A percentile compares a stretch with the other conserved stretches of the same genome.
phyloP scores from a whole-genome alignment of 1,284 basidiomycete genomes.

The Ustilago xerochloae region DNA sequence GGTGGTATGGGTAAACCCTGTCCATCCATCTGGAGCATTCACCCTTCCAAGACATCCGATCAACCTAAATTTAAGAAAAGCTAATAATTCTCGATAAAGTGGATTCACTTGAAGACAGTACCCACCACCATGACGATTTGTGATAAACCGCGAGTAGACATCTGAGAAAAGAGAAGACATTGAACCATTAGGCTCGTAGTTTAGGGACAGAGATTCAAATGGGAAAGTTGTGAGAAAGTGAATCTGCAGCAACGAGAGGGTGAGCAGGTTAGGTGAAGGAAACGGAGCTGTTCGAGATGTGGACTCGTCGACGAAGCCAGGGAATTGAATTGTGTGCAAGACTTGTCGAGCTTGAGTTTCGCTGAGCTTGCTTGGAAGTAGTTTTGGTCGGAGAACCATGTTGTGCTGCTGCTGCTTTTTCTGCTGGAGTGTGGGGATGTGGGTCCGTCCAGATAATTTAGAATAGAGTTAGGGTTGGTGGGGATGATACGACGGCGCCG shows the following conservation, averaged over 20 bases:
- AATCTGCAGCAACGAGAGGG: constrained; percentile 25
- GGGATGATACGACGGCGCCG: too few relatives aligned
- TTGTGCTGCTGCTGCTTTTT: too few relatives aligned
- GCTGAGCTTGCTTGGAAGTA: constrained; percentile 12
- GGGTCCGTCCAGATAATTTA: too few relatives aligned
- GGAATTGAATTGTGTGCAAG: constrained; percentile 21
- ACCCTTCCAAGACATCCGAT: constrained; percentile 37
- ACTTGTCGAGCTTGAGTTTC: constrained; percentile 22
- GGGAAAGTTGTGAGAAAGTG: constrained; percentile 43
- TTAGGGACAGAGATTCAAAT: constrained; percentile 42
- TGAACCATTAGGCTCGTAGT: constrained; percentile 28
- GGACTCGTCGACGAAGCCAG: constrained; percentile 19
- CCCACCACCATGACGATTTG: constrained; percentile 16
- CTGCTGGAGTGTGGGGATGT: too few relatives aligned
- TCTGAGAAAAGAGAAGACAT: constrained; percentile 12
- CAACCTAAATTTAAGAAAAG: constrained; percentile 17
- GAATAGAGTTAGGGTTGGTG: too few relatives aligned
- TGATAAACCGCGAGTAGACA: constrained; percentile 24
- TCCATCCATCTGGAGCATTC: constrained; percentile 9
- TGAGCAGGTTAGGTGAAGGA: constrained; percentile 21
- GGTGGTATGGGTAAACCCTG: constrained; percentile 26
- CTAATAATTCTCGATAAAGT: constrained; percentile 31
- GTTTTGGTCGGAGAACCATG: constrained; percentile 23
- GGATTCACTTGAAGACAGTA: constrained; percentile 49
- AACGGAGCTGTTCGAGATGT: neutral